Conservation (phyloP, 75 land plant genomes). For the Cryptomeria japonica region DNA sequence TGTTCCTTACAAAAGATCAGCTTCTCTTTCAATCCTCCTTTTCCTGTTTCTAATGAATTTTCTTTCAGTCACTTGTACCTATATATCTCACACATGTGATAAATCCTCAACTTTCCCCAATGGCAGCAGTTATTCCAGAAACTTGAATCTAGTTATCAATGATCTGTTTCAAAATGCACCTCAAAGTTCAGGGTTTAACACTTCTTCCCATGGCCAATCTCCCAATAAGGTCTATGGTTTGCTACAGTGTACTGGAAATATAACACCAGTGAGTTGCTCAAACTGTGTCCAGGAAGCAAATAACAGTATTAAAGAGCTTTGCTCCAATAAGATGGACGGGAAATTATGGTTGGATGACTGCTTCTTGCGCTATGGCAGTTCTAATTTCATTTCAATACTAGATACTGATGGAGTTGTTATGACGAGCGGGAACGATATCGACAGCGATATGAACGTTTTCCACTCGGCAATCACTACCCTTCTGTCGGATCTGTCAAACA, state of each 20-base stretch:
- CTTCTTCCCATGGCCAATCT: not conserved
- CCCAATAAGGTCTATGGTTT: not conserved
- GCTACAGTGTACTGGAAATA: not conserved
- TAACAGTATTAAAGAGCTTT: not conserved
- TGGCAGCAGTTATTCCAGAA: not conserved
- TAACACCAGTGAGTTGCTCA: not conserved
- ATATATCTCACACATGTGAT: not conserved
- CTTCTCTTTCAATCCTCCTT: not conserved
- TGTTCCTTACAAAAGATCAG: not conserved
- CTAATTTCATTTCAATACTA: not conserved
- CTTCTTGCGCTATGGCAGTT: constrained; percentile 17
- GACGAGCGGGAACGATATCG: not conserved
- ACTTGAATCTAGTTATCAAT: not conserved
- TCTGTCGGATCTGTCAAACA: too few species aligned
- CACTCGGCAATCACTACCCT: too few species aligned
- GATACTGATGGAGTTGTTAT: not conserved
- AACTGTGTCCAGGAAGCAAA: not conserved
- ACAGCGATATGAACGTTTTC: not conserved
- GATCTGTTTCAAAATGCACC: not conserved
- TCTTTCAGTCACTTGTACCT: not conserved
- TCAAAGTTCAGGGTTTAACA: constrained; percentile 3
- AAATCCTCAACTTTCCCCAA: not conserved
- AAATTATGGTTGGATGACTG: not conserved
- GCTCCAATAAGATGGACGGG: not conserved
- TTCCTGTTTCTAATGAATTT: not conserved